Conservation (phyloP, 768 basidiomycete genomes). For the Tylopilus sp. region DNA sequence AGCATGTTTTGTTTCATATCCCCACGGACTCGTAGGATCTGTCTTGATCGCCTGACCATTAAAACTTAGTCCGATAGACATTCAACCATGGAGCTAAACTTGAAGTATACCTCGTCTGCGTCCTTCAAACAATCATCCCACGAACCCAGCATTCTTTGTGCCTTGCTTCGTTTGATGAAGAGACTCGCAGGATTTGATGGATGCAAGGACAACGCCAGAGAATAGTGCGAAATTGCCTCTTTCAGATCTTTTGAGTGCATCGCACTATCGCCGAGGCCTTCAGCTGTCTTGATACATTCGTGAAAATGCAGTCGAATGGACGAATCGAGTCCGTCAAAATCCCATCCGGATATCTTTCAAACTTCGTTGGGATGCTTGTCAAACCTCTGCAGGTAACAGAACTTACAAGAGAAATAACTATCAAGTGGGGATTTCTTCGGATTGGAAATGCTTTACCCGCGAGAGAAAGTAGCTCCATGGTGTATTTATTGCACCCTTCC, state of each 20-base stretch:
- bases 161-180: neutral
- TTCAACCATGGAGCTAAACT: neutral
- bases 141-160: neutral
- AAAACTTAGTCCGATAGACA: neutral
- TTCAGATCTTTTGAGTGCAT: neutral
- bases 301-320: neutral
- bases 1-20: neutral
- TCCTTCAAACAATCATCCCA: neutral
- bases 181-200: neutral
- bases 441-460: neutral
- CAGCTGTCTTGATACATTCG: neutral
- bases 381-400: neutral
- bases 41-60: slow-evolving; percentile 1
- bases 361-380: neutral
- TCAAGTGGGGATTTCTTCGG: neutral
- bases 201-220: neutral
- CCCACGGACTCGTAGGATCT: neutral
- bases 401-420: neutral
- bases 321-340: neutral
- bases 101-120: neutral
- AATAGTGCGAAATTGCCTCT: neutral
- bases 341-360: neutral
- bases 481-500: neutral
- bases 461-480: neutral
- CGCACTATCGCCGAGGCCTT: neutral